A percentile compares a stretch with the other conserved stretches of the same genome.
Evolutionary conservation across 352 stramenopile genomes (phyloP).

Genomic region (Globisporangium canariense): DNA sequence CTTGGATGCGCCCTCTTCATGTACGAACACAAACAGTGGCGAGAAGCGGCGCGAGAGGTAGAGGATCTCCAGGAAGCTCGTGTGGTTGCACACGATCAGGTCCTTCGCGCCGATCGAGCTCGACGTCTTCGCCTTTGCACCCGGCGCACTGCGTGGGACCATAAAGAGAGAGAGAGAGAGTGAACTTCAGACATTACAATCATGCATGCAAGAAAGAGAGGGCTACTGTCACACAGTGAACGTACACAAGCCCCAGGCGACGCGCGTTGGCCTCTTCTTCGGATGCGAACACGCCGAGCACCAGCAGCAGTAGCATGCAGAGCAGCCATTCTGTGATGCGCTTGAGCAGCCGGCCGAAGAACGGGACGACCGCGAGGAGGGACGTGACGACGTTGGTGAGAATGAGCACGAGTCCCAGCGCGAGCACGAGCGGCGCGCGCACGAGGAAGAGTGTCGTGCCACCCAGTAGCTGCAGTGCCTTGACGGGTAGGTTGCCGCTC

Average conservation of each 20-base stretch:
- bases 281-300: slow-evolving; percentile 62
- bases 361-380: slow-evolving; percentile 56
- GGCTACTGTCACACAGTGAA: neutral
- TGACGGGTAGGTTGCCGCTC: slow-evolving; percentile 35
- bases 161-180: neutral
- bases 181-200: no score
- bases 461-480: slow-evolving; percentile 36
- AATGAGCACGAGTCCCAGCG: slow-evolving; percentile 33
- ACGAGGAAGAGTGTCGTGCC: slow-evolving; percentile 47
- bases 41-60: slow-evolving; percentile 79
- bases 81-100: slow-evolving; percentile 81
- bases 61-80: slow-evolving; percentile 74
- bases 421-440: slow-evolving; percentile 52
- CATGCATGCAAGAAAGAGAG: neutral
- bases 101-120: slow-evolving; percentile 43
- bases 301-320: slow-evolving; percentile 58
- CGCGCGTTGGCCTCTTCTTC: slow-evolving; percentile 73
- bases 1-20: slow-evolving; percentile 44
- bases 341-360: slow-evolving; percentile 67
- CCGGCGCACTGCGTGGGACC: slow-evolving; percentile 17
- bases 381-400: slow-evolving; percentile 50
- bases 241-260: slow-evolving; percentile 60
- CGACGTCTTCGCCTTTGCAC: slow-evolving; percentile 24
- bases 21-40: slow-evolving; percentile 70
- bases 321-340: slow-evolving; percentile 69